Base-by-base conservation (phyloP, 192 early-diverging fungal species). In the Anaeromyces robustus region DNA sequence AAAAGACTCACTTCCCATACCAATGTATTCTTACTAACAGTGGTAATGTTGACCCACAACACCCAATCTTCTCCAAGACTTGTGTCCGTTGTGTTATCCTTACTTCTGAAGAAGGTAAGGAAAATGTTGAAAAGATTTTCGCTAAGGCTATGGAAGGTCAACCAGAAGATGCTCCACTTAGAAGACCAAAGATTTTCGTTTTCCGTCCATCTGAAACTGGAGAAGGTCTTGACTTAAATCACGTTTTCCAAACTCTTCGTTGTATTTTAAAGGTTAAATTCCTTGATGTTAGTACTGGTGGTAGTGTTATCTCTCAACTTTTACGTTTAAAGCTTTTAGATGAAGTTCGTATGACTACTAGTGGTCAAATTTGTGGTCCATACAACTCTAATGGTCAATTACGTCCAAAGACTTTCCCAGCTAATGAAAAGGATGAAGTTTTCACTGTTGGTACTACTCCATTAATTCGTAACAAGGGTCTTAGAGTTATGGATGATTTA, bases 261-360 rank as follows among this genome's bases (percentile, higher is more conserved):
- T 13, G 13, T 22, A 52, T 52, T 13, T 52, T 52, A 28, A 79
- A 77, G 17, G 81, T 86, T 14, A 26, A 83, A 22, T 84, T 29
- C 78, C 77, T 86, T 30, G 86, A 86, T 80, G 79, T 86, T 30
- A 79, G 80, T 34, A 80, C 79, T 4, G 86, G 86, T n/a, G 86
- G 86, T 22, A 78, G 32, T 19, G 77, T 84, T 30, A 86, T 85
- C 59, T 30, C 79, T 18, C 18, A 39, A 16, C 80, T 83, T 32
- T 79, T 86, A 52, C 81, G 83, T 34, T 22, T 77, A 17, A 78
- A 81, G 16, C 78, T 86, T 9, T 77, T 86, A 30, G 82, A 85
- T 52, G 86, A 86, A 77, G 77, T 86, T 29, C 37, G 86, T 43
- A 78, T 80, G 43, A 86, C 86, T 16, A 80, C 81, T 77, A 79